A percentile compares a stretch with the other conserved stretches of the same genome.
phyloP scores from a whole-genome alignment of 2,329 filamentous ascomycete genomes.

The Fusarium pseudonygamai region DNA sequence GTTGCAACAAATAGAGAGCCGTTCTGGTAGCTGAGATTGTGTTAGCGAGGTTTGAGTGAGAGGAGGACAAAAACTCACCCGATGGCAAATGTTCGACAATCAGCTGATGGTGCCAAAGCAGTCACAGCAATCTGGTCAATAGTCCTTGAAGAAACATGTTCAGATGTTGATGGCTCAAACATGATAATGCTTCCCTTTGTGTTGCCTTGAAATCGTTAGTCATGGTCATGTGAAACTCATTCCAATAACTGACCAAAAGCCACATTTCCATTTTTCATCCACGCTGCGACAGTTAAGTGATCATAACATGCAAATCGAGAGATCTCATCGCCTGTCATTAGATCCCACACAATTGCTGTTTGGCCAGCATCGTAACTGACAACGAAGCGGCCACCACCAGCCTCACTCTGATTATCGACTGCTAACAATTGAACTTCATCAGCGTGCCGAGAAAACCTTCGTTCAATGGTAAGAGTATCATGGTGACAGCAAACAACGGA shows the following conservation, averaged over 20 bases:
- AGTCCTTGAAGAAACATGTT: constrained; percentile 90
- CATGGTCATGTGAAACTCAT: constrained; percentile 9
- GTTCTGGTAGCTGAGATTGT: constrained; percentile 81
- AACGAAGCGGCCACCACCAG: constrained; percentile 83
- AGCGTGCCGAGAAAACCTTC: constrained; percentile 83
- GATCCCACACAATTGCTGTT: constrained; percentile 96
- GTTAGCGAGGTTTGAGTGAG: constrained; percentile 15
- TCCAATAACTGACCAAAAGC: constrained; percentile 79
- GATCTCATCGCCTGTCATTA: constrained; percentile 89
- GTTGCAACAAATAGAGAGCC: constrained; percentile 91
- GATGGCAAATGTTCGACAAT: constrained; percentile 95
- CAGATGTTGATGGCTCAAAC: constrained; percentile 91
- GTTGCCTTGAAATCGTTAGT: constrained; percentile 70
- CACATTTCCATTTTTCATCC: constrained; percentile 98
- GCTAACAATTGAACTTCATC: constrained; percentile 86
- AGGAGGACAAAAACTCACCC: constrained; percentile 67
- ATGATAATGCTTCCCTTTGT: constrained; percentile 91
- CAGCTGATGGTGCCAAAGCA: constrained; percentile 86
- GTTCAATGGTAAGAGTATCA: constrained; percentile 89
- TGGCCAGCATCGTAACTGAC: constrained; percentile 93
- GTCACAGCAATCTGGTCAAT: constrained; percentile 93
- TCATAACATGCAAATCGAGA: constrained; percentile 94
- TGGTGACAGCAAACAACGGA: constrained; percentile 89
- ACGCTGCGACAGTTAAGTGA: constrained; percentile 82
- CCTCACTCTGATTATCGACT: constrained; percentile 91